Evolutionary conservation across 108 stramenopile species (phyloP).

Genomic region (Fistulifera solaris): DNA sequence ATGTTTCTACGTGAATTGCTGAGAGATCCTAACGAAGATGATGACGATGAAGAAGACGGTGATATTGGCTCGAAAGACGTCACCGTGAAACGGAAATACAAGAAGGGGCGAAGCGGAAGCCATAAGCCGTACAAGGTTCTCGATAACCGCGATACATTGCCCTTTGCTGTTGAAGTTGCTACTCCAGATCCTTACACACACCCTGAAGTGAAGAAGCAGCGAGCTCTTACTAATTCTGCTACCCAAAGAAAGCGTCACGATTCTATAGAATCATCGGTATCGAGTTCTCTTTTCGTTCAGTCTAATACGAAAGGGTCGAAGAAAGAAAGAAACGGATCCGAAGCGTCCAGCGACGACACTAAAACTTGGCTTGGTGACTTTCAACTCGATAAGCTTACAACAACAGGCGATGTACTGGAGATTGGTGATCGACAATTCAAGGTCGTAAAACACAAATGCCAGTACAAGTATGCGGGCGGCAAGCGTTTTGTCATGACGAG

Average conservation of each 20-base stretch:
- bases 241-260: slow-evolving; percentile 1
- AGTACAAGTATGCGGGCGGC: slow-evolving; percentile 75
- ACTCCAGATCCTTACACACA: slow-evolving; percentile 78
- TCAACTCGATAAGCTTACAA: slow-evolving; percentile 63
- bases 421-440: slow-evolving; percentile 50
- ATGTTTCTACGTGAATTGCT: slow-evolving; percentile 44
- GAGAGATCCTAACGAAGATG: slow-evolving; percentile 22
- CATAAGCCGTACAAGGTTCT: slow-evolving; percentile 29
- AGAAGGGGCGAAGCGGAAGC: slow-evolving; percentile 5
- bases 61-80: slow-evolving; percentile 3
- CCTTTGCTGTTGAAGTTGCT: slow-evolving; percentile 45
- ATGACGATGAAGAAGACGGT: slow-evolving; percentile 2
- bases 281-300: slow-evolving; percentile 15
- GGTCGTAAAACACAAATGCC: slow-evolving; percentile 51
- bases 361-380: slow-evolving; percentile 61
- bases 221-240: not conserved
- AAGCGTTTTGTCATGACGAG: slow-evolving; percentile 65
- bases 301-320: too few species aligned
- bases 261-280: slow-evolving; percentile 10
- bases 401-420: slow-evolving; percentile 58
- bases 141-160: slow-evolving; percentile 73
- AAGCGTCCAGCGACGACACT: slow-evolving; percentile 5
- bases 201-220: slow-evolving; percentile 10
- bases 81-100: slow-evolving; percentile 31
- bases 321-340: too few species aligned